phyloP scores from a whole-genome alignment of 2,329 filamentous ascomycete species.

The Verticillium isaacii region DNA sequence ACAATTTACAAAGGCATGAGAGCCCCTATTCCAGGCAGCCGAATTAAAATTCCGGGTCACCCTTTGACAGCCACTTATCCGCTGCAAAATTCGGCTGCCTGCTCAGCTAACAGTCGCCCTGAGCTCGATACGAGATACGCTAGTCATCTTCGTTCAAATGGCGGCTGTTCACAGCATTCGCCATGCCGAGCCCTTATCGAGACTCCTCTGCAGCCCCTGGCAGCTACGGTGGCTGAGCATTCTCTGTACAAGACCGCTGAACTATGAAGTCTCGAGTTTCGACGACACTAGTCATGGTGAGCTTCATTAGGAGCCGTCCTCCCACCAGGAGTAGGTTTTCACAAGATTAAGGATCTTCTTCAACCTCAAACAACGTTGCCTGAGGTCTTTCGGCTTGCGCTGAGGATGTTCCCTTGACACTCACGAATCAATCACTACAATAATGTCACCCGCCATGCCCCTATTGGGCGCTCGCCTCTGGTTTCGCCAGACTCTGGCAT shows the following conservation, averaged over 20 bases:
- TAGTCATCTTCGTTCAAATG: background rate
- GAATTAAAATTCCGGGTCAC: background rate
- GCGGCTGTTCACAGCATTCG: background rate
- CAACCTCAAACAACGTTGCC: background rate
- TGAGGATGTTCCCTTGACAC: background rate
- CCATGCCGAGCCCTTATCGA: background rate
- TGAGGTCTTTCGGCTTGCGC: background rate
- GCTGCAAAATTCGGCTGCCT: slow-evolving; percentile 1
- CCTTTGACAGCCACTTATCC: background rate
- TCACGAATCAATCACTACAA: background rate
- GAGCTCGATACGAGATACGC: background rate
- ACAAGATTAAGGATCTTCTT: background rate
- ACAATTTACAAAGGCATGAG: too few species aligned
- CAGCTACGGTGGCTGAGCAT: background rate
- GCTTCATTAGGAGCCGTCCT: background rate
- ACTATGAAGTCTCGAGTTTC: background rate
- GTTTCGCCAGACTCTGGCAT: background rate
- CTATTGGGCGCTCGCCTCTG: background rate
- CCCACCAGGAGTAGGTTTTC: background rate
- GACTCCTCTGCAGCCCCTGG: background rate
- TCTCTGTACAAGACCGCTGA: background rate
- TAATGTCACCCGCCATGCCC: background rate
- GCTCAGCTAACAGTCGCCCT: background rate
- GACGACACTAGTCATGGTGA: background rate
- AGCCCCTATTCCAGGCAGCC: too few species aligned